Evolutionary conservation across 345 rosid species (phyloP).

Genomic region (Noccaea bulbosa): DNA sequence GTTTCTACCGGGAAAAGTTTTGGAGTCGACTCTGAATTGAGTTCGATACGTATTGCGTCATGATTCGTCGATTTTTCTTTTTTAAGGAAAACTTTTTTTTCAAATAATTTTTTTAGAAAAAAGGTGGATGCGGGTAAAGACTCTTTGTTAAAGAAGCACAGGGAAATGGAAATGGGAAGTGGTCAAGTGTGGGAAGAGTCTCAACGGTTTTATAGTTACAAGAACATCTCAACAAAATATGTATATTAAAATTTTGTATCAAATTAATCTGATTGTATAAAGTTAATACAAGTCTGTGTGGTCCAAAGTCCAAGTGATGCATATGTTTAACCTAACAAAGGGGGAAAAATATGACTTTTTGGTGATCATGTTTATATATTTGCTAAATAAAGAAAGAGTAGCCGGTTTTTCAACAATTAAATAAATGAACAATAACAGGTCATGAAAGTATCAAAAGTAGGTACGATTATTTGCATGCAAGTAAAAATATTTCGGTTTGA

Average conservation of each 20-base stretch:
- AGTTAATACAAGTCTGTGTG: conserved; percentile 1
- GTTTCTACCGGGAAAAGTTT: no score
- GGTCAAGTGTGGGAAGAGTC: conserved; percentile 6
- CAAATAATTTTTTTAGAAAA: no score
- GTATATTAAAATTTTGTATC: not conserved
- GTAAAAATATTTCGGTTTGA: not conserved
- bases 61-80: no score
- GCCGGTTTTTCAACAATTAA: not conserved
- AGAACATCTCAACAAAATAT: conserved; percentile 2
- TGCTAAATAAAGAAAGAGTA: conserved; percentile 14
- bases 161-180: not conserved
- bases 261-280: not conserved
- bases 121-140: not conserved
- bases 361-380: not conserved
- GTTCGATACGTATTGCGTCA: no score
- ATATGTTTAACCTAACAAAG: conserved; percentile 24
- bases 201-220: not conserved
- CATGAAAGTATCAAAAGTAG: conserved; percentile 8
- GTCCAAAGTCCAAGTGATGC: conserved; percentile 19
- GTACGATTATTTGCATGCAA: conserved; percentile 15
- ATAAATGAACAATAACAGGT: not conserved
- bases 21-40: no score
- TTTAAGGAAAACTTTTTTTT: no score
- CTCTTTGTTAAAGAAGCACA: not conserved
- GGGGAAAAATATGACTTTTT: not conserved